These are phyloP conservation scores for Apiotrichum gracile DNA, from an alignment of 1,284 basidiomycete species.

Conservation along the genomic window DNA sequence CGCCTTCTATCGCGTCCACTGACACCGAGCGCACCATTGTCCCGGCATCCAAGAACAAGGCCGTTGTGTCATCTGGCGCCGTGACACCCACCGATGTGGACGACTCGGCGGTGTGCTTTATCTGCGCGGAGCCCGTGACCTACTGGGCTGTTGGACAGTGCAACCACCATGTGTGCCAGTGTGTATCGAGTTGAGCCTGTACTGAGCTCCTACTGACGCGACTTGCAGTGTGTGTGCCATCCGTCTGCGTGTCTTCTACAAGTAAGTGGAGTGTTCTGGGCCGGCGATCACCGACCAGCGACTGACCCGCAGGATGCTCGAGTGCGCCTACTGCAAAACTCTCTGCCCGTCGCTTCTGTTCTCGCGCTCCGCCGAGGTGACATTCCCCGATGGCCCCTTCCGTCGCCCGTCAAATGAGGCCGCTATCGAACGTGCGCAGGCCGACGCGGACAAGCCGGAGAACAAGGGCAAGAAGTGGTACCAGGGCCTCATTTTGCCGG, in stretches of 20 bases:
- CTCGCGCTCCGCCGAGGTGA: conserved; percentile 62
- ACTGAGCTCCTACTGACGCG: conserved; percentile 55
- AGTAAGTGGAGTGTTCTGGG: conserved; percentile 44
- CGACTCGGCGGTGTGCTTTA: conserved; percentile 68
- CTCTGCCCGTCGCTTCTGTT: conserved; percentile 76
- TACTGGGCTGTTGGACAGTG: conserved; percentile 85
- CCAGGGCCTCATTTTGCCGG: conserved; percentile 34
- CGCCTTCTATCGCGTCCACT: conserved; percentile 3
- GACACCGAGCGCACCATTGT: background rate
- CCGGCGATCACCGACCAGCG: background rate
- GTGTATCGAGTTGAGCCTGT: conserved; percentile 10
- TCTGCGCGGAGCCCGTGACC: conserved; percentile 91
- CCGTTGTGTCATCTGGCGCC: background rate
- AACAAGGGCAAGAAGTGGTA: conserved; percentile 39
- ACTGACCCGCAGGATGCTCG: conserved; percentile 52
- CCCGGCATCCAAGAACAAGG: background rate
- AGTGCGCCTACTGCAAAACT: conserved; percentile 97
- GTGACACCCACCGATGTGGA: conserved; percentile 27
- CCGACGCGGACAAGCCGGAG: conserved; percentile 33
- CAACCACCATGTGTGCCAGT: conserved; percentile 60
- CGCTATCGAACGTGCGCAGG: conserved; percentile 33
- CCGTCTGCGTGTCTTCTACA: conserved; percentile 87
- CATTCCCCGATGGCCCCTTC: conserved; percentile 58
- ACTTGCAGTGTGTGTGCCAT: conserved; percentile 66
- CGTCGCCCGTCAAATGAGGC: conserved; percentile 51